Conservation (phyloP, 1,284 basidiomycete species). For the Caloboletus inedulis region DNA sequence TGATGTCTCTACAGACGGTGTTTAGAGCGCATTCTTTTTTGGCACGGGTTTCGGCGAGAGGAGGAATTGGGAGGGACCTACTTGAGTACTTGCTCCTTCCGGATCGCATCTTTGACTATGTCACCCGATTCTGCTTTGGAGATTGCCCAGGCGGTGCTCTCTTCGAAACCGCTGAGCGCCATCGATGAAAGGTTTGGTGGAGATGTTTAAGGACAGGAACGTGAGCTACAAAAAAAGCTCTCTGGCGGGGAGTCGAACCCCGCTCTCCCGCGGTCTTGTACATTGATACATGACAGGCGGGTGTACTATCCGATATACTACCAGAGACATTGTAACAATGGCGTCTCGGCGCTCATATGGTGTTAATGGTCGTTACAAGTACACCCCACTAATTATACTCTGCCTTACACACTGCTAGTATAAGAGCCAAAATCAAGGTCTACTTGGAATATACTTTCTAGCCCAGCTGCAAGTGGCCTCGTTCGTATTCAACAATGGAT, state of each 20-base stretch:
- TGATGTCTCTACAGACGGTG: slow-evolving; percentile 54
- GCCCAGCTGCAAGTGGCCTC: slow-evolving; percentile 65
- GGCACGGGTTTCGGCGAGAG: background rate
- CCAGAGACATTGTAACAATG: slow-evolving; percentile 29
- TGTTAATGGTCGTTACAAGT: background rate
- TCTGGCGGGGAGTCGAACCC: slow-evolving; percentile 46
- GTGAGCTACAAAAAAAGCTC: slow-evolving; percentile 1
- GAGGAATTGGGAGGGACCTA: slow-evolving; percentile 23
- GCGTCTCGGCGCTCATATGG: background rate
- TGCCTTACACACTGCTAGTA: slow-evolving; percentile 11
- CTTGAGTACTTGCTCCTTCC: slow-evolving; percentile 66
- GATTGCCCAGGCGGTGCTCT: slow-evolving; percentile 59
- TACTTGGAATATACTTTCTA: slow-evolving; percentile 43
- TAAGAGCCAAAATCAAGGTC: slow-evolving; percentile 15
- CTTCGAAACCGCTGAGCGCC: slow-evolving; percentile 54
- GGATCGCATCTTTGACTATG: slow-evolving; percentile 68
- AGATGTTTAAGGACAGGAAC: too few relatives aligned
- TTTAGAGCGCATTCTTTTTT: background rate
- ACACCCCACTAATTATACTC: background rate
- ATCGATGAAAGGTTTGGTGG: slow-evolving; percentile 26
- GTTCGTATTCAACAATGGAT: slow-evolving; percentile 70
- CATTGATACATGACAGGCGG: slow-evolving; percentile 36
- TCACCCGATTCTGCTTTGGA: slow-evolving; percentile 50
- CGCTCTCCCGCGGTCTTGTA: slow-evolving; percentile 36
- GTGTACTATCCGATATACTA: slow-evolving; percentile 47